Evolutionary conservation across 371 early-diverging fungal species (phyloP), one percentile per base, ranked within the genome.

Genomic region (Lichtheimia ornata): DNA sequence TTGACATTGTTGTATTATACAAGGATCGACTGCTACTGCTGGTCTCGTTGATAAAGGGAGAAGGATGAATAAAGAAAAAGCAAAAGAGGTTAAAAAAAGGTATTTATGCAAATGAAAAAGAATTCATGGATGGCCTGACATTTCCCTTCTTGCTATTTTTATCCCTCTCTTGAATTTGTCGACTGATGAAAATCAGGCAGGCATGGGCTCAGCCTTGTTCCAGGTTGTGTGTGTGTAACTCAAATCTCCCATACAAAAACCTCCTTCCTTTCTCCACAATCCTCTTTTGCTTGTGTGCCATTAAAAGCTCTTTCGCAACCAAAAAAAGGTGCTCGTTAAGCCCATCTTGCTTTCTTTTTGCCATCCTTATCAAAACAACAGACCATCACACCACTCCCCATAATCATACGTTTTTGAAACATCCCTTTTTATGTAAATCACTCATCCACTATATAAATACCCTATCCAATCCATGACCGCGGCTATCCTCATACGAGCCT

Each of bases 71-170:
- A 17, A 30, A 55, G 17, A 55, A 13, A 15, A 55, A 41, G 20
- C 14, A 22, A 22, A 54, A 40, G 30, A 18, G 11, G 14, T 14
- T 6, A 54, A 25, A 35, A 35, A 27, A 20, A 27, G n/a, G 6
- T 40, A 20, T 25, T 44, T 18, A 45, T 45, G 43, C 35, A 54
- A 41, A 11, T 35, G 41, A 54, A 54, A 54, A 54, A 41, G 41
- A 54, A 54, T 35, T 40, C 12, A 20, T 35, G 57, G 43, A 56
- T 56, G 45, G 28, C 57, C 57, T 56, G 57, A 56, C 57, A 56
- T 43, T 56, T 56, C n/a, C 43, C 43, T 5, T 27, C 22, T 20
- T 20, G 20, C 43, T n/a, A 44, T 56, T 56, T 56, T 56, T 56
- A 56, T n/a, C 22, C 45, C 5, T 5, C 1, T 2, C 17, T 22